phyloP scores from a whole-genome alignment of 2,329 filamentous ascomycete species.

The Trichoderma harzianum region DNA sequence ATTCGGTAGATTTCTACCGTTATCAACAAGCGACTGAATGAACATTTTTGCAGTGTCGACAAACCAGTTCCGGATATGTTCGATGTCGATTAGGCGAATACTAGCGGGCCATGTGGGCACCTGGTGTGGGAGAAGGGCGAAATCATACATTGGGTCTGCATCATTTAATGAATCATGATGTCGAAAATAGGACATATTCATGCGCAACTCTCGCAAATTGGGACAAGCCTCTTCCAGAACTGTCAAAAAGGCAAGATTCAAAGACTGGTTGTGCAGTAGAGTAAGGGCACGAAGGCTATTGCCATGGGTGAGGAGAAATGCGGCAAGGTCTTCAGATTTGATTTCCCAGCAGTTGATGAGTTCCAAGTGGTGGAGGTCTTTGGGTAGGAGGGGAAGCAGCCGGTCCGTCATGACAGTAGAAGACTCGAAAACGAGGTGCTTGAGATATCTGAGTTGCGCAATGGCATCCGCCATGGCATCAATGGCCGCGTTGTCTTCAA shows the following conservation, averaged over 20 bases:
- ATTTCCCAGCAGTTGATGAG: conserved; percentile 78
- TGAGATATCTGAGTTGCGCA: conserved; percentile 56
- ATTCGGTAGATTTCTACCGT: conserved; percentile 60
- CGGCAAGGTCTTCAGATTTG: conserved; percentile 60
- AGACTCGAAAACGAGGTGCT: conserved; percentile 68
- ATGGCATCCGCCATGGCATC: conserved; percentile 35
- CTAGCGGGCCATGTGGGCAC: conserved; percentile 74
- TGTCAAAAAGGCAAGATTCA: conserved; percentile 72
- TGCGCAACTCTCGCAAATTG: conserved; percentile 63
- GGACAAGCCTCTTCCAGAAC: conserved; percentile 66
- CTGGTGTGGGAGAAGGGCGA: conserved; percentile 60
- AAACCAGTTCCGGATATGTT: conserved; percentile 73
- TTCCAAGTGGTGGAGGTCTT: conserved; percentile 62
- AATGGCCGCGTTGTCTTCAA: conserved; percentile 43
- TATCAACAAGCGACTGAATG: conserved; percentile 73
- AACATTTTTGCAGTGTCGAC: conserved; percentile 69
- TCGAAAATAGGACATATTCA: conserved; percentile 78
- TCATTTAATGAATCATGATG: conserved; percentile 65
- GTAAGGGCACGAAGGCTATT: conserved; percentile 62
- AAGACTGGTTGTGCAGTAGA: conserved; percentile 73
- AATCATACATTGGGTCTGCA: conserved; percentile 70
- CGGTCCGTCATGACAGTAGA: conserved; percentile 67
- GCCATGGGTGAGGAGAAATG: conserved; percentile 67
- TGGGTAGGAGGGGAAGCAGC: conserved; percentile 67
- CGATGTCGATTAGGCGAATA: conserved; percentile 69